Evolutionary conservation across 352 stramenopile genomes (phyloP), one percentile per base, ranked within the genome.

Genomic region (Globisporangium barbulae): DNA sequence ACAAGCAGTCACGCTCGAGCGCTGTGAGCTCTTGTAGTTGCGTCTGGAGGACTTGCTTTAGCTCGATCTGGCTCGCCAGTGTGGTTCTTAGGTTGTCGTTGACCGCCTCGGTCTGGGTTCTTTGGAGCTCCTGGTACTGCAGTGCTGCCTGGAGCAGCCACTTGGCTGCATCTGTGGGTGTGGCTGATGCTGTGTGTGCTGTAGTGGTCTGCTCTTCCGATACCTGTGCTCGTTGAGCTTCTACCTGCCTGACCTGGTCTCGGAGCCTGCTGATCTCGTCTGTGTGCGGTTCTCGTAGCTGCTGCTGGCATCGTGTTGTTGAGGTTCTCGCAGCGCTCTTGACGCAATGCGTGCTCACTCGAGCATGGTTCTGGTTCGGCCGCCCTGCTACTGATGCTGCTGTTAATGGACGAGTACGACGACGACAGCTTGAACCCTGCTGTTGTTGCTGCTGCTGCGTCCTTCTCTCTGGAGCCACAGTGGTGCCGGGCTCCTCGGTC

Each of bases 131-230:
- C 22, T 74, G 55, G 65, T 76, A 82, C 52, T 88, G 76, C 5
- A 72, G 63, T 28, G 65, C 78, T 21, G 78, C 78, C 9, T 85
- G 57, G 35, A 66, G 65, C 37, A 83, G 64, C 78, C 78, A 88
- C 19, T 80, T 72, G 0, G 72, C 74, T 5, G 47, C 58, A 35
- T 42, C 53, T 19, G 47, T 53, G 39, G 57, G 58, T 15, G 53
- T 19, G 21, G 47, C 12, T 19, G 22, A 12, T 41, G 35, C 33
- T 19, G 47, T 42, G 39, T 64, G 35, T 21, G 53, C 9, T 15
- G 47, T 21, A 10, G 22, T 25, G 25, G 10, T 0, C 13, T 37
- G 15, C 33, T 31, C 33, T 19, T 37, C 12, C 3, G 13, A 13
- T 2, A 21, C 31, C 8, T 25, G 53, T 15, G 35, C 9, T 22